A percentile compares a stretch with the other conserved stretches of the same genome.
phyloP scores from a whole-genome alignment of 2,329 filamentous ascomycete genomes.

The Apiospora phragmitis region DNA sequence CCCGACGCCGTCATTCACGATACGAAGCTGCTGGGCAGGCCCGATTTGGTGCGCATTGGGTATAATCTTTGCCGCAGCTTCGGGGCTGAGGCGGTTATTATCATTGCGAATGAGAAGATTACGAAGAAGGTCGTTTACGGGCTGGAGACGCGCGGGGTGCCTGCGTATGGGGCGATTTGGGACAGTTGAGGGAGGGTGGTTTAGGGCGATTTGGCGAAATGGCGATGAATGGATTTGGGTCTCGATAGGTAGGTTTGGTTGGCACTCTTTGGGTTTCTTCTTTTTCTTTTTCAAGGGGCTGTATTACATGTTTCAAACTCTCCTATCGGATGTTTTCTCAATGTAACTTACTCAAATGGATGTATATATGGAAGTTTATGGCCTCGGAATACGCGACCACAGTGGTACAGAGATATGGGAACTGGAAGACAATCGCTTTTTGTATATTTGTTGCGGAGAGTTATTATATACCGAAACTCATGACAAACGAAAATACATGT shows the following conservation, averaged over 20 bases:
- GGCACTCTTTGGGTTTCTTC: background rate
- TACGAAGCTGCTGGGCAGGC: conserved; percentile 58
- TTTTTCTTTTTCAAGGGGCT: background rate
- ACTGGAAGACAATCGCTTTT: too few relatives aligned
- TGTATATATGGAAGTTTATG: too few relatives aligned
- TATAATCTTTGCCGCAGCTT: conserved; percentile 58
- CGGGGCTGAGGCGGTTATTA: conserved; percentile 67
- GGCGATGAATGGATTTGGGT: background rate
- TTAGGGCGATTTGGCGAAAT: background rate
- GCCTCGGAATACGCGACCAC: too few relatives aligned
- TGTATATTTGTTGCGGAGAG: too few relatives aligned
- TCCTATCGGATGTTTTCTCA: too few relatives aligned
- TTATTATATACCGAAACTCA: too few relatives aligned
- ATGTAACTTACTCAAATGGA: too few relatives aligned
- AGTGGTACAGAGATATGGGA: too few relatives aligned
- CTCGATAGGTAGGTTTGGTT: background rate
- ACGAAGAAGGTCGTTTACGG: conserved; percentile 70
- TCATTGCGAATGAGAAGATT: conserved; percentile 69
- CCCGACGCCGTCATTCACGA: conserved; percentile 67
- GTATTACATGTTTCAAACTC: too few relatives aligned
- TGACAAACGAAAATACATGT: too few relatives aligned
- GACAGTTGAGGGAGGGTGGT: conserved; percentile 49
- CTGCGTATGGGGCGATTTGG: conserved; percentile 74
- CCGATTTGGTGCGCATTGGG: conserved; percentile 52
- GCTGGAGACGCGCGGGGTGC: conserved; percentile 64